Evolutionary conservation across 192 early-diverging fungal species (phyloP), one percentile per base, ranked within the genome.

Genomic region (Pecoramyces ruminantium): DNA sequence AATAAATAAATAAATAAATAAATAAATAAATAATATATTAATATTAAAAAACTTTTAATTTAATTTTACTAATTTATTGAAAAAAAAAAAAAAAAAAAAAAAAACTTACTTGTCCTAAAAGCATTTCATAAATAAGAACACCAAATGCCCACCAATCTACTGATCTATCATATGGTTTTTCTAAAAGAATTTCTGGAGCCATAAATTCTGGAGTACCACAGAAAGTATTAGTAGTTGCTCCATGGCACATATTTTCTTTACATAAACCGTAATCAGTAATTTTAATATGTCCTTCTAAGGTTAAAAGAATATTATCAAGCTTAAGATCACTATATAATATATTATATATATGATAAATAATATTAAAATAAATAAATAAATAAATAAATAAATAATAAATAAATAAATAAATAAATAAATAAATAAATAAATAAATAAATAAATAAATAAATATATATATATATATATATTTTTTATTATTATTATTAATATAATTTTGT

Each of bases 271-370:
- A 38, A 34, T 34, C 40, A 0, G 79, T 39, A 67, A 67, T 67
- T 17, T 79, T 79, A 79, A 79, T 79, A 79, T 79, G 78, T 11
- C 78, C 78, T 4, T 79, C 78, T 39, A 79, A 39, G 5, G 21
- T 79, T 27, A 79, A 79, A 39, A 79, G 78, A n/a, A 79, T 79
- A 79, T 79, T 79, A 79, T 79, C 78, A 38, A 79, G 51, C 11
- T 80, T 80, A 11, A 34, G 79, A 80, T 80, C 77, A 34, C 77
- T 39, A n/a, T 11, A 80, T 11, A 2, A 79, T n/a, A 21, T 78
- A 38, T 21, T 4, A 4, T 21, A 78, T 38, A 21, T 21, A 78
- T 40, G 15, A 40, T 4, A 13, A 40, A 13, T 8, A 34, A 34
- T 34, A 34, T 8, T 34, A 14, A 39, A 39, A 15, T 39, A 14